These are phyloP conservation scores for Eucalyptus dawsonii DNA, from an alignment of 345 rosid species.

Conservation along the genomic window DNA sequence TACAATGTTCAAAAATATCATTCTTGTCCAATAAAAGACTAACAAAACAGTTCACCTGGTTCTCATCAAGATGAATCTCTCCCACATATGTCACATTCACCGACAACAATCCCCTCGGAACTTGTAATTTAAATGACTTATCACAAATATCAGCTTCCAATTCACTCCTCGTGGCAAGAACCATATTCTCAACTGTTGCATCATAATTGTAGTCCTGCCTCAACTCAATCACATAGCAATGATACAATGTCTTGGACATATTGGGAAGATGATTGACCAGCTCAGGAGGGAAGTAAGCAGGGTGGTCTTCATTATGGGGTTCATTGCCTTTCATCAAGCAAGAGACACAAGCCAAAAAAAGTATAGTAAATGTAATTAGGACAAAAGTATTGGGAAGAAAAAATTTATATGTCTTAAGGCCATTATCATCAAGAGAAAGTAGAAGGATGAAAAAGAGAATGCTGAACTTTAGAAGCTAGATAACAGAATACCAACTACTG, in stretches of 20 bases:
- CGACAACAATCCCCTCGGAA: slow-evolving; percentile 30
- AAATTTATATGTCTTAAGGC: not conserved
- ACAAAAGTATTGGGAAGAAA: not conserved
- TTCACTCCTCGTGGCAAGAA: slow-evolving; percentile 40
- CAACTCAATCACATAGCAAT: slow-evolving; percentile 49
- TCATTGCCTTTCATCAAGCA: slow-evolving; percentile 17
- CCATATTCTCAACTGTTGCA: slow-evolving; percentile 25
- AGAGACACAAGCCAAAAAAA: not conserved
- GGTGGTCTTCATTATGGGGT: slow-evolving; percentile 39
- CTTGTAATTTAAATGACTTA: slow-evolving; percentile 32
- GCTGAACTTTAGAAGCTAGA: not conserved
- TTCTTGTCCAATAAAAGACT: not conserved
- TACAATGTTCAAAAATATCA: not conserved
- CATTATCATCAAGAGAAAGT: not conserved
- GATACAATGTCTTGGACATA: slow-evolving; percentile 10
- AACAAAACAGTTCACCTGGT: slow-evolving; percentile 15
- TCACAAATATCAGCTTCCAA: slow-evolving; percentile 35
- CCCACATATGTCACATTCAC: slow-evolving; percentile 45
- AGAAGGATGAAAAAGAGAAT: not conserved
- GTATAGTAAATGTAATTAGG: not conserved
- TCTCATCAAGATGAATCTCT: slow-evolving; percentile 12
- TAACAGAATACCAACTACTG: slow-evolving; percentile 19
- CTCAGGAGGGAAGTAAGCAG: slow-evolving; percentile 63
- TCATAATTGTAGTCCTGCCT: slow-evolving; percentile 22
- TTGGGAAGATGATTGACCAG: slow-evolving; percentile 20